phyloP scores from a whole-genome alignment of 495 filamentous ascomycete species.

The Hypoxylon intermedium region DNA sequence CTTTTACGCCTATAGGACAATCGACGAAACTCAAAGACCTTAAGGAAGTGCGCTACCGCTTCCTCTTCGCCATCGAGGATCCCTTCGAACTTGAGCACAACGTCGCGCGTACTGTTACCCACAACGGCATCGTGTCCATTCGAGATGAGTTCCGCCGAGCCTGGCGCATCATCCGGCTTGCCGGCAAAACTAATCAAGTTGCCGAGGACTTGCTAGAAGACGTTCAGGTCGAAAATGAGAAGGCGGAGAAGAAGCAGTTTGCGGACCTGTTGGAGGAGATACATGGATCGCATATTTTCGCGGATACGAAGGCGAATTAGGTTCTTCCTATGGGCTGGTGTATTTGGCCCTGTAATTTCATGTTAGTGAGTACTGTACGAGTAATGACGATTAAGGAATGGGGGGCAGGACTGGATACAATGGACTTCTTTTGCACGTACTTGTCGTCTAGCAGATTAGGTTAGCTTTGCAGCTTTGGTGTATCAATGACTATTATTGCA shows the following conservation, averaged over 20 bases:
- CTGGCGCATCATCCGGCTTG: constrained; percentile 64
- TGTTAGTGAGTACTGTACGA: constrained; percentile 17
- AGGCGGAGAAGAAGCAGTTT: constrained; percentile 44
- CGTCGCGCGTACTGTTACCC: constrained; percentile 79
- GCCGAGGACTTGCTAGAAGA: constrained; percentile 51
- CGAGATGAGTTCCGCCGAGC: constrained; percentile 81
- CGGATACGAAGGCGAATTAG: background rate
- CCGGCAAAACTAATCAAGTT: constrained; percentile 34
- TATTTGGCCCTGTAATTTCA: background rate
- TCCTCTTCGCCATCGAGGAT: constrained; percentile 85
- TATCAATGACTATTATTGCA: background rate
- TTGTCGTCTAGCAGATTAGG: background rate
- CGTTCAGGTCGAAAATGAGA: constrained; percentile 30
- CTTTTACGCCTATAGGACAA: background rate
- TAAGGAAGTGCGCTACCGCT: constrained; percentile 76
- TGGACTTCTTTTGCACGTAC: background rate
- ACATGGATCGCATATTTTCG: constrained; percentile 40
- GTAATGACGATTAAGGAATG: background rate
- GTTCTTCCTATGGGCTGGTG: background rate
- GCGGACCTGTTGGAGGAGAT: constrained; percentile 48
- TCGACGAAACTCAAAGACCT: constrained; percentile 40
- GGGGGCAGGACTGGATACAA: background rate
- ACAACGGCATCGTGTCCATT: constrained; percentile 75
- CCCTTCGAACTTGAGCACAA: constrained; percentile 86
- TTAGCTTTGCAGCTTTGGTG: background rate